Base-by-base conservation (phyloP, 257 asterid species). In the Capsicum baccatum region DNA sequence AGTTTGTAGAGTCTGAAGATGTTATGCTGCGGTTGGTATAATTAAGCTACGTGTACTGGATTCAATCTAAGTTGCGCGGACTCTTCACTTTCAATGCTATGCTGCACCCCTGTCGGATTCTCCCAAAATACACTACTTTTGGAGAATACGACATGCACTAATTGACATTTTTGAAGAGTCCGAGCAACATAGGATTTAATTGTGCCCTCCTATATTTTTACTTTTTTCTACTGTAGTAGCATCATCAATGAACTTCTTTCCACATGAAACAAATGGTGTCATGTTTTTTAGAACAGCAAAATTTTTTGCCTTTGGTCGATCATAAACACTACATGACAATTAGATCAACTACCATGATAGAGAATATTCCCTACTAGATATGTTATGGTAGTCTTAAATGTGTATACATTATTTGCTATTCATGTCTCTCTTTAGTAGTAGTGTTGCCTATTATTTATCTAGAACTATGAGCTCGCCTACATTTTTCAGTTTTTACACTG, bases 1-100 rank as follows among this genome's bases (percentile, higher is more conserved):
- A 91, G 85, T 97, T 97, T 87, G 86, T 86, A 6, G 96, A 93
- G 76, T 93, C 91, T 63, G 98, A 97, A 92, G 99, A 97, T 87
- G 89, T 89, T 86, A 94, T 97, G 87, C 86, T 95, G 92, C 88
- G 99, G 99, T 95, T 87, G 86, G 97, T 91, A 87, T 70, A 87
- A 55, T 33, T 78, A 56, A 52, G 78, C 54, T 26, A 56, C 79
- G 2, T 54, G 70, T 82, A 17, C 57, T 82, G 44, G 37, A 21
- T 50, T 63, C 42, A 39, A 39, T 39, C 42, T 39, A 39, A 39
- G 42, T 39, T 39, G 42, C 42, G 42, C 42, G 42, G 42, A 39
- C 42, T 39, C 42, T 39, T 39, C 5, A 39, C 42, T 39, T 39
- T 39, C 42, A 4, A 39, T 39, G 42, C 42, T 4, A 39, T 39